phyloP scores from a whole-genome alignment of 1,139 yeast species.

The Casaregolazyma suthepensis region DNA sequence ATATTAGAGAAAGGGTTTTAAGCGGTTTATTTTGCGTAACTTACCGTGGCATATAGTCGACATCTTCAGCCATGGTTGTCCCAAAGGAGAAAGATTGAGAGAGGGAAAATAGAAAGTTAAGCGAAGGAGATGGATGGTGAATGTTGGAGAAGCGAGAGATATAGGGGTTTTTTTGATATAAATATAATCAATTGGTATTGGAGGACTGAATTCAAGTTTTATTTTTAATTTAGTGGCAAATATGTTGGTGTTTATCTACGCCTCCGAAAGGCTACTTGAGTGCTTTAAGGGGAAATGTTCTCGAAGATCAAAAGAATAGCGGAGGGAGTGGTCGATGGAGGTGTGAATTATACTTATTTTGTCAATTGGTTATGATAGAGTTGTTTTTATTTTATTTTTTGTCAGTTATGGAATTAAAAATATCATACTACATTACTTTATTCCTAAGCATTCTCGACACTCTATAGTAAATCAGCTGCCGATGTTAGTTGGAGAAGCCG shows the following conservation, averaged over 20 bases:
- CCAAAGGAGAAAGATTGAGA: neutral
- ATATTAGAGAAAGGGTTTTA: neutral
- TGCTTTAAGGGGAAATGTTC: neutral
- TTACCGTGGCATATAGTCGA: slow-evolving; percentile 9
- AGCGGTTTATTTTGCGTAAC: neutral
- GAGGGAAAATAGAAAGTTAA: neutral
- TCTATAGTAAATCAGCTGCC: no score
- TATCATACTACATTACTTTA: no score
- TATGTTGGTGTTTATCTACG: neutral
- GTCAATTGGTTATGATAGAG: no score
- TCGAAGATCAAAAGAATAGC: neutral
- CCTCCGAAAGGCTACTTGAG: neutral
- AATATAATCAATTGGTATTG: neutral
- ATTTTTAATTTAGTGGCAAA: neutral
- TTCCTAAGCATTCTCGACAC: no score
- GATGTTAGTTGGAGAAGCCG: no score
- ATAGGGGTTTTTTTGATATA: neutral
- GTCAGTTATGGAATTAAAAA: no score
- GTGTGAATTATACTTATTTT: no score
- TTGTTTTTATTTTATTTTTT: no score
- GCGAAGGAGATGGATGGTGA: neutral
- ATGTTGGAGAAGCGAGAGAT: neutral
- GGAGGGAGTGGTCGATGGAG: no score
- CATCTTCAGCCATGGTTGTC: slow-evolving; percentile 7
- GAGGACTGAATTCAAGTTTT: no score